Evolutionary conservation across 345 rosid genomes (phyloP), one percentile per base, ranked within the genome.

Genomic region (Hibiscus mutabilis): DNA sequence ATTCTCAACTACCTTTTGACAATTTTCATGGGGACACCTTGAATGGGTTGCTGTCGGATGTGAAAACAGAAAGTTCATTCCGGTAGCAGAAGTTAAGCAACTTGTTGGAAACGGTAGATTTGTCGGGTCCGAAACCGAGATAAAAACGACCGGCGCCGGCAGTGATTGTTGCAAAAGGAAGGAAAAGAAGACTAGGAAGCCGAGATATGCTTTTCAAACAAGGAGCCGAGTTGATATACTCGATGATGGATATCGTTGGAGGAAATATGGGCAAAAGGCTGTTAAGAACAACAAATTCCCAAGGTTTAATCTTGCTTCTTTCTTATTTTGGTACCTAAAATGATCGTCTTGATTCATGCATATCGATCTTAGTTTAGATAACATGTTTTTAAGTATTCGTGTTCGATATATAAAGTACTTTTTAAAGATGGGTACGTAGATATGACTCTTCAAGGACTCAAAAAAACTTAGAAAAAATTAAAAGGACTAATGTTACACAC

Each of bases 221-320:
- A 81, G 89, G 78, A 88, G 86, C 27, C 90, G 78, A 6, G 86
- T 86, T 51, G 93, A 88, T 81, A 78, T 86, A 53, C 81, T 88
- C 1, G 93, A 88, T 25, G 93, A 88, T 78, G 93, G 93, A 27
- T 88, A 86, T 77, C 80, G 90, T 3, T 88, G 93, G 93, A 82
- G 93, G 79, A 88, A 88, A 69, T 88, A 88, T 52, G 93, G 93
- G 0, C 93, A 88, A 56, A 88, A 88, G 59, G 86, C 89, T 3
- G 90, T 88, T 19, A 88, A 88, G 78, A 83, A 82, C 84, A 84
- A 84, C 83, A 84, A 75, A 70, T 84, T 84, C 55, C 84, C 87
- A 14, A 84, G 87, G 87, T 84, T 22, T 12, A 16, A 6, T 16
- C 7, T 64, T 6, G 14, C 0, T 42, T 11, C 46, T 42, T 42